Conservation (phyloP, 1,284 basidiomycete genomes). For the Gomphus bonarii region DNA sequence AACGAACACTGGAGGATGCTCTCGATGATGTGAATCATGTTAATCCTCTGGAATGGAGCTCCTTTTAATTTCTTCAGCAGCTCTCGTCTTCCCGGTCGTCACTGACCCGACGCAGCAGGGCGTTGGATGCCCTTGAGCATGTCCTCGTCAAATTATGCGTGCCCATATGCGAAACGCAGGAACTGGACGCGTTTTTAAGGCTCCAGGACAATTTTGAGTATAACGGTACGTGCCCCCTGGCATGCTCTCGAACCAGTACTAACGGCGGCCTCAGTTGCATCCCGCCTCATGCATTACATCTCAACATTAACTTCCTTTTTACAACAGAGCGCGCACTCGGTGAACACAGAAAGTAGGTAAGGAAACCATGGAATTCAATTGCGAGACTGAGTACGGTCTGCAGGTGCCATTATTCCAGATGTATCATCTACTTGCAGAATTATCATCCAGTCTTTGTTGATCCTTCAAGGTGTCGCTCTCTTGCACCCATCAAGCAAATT, state of each 20-base stretch:
- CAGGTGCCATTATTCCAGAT: slow-evolving; percentile 36
- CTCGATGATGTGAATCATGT: slow-evolving; percentile 49
- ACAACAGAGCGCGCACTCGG: slow-evolving; percentile 6
- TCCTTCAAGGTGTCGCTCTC: slow-evolving; percentile 75
- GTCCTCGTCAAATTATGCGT: slow-evolving; percentile 48
- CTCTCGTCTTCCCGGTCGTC: slow-evolving; percentile 50
- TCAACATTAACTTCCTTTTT: slow-evolving; percentile 8
- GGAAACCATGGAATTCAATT: slow-evolving; percentile 17
- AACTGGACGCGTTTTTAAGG: slow-evolving; percentile 43
- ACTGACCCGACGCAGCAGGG: slow-evolving; percentile 34
- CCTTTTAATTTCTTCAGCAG: slow-evolving; percentile 27
- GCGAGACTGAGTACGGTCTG: background rate
- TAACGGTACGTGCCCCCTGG: slow-evolving; percentile 43
- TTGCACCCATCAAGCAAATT: slow-evolving; percentile 59
- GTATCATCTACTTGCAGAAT: slow-evolving; percentile 35
- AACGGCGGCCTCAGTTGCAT: slow-evolving; percentile 39
- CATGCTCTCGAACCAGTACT: background rate
- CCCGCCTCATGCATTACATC: slow-evolving; percentile 26
- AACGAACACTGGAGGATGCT: slow-evolving; percentile 41
- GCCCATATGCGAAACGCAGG: slow-evolving; percentile 25
- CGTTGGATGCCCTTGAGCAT: slow-evolving; percentile 46
- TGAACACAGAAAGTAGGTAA: slow-evolving; percentile 11
- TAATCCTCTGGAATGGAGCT: background rate
- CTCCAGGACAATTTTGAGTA: slow-evolving; percentile 69
- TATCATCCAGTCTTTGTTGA: slow-evolving; percentile 45